phyloP scores from a whole-genome alignment of 805 yeast species.

The Hanseniaspora thailandica region DNA sequence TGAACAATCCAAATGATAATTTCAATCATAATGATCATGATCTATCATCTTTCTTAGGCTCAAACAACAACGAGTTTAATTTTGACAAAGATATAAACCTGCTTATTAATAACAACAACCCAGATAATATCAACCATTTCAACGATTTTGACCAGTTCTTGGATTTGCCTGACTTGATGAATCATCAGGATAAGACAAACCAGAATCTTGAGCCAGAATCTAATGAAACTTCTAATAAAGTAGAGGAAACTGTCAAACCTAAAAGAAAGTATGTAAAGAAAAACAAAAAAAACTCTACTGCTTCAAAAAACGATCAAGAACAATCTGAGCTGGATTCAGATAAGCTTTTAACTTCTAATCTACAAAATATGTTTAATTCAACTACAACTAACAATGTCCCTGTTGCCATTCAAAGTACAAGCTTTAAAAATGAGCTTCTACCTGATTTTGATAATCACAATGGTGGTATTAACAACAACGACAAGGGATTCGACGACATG shows the following conservation, averaged over 20 bases:
- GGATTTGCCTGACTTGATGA: slow-evolving; percentile 4
- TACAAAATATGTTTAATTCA: slow-evolving; percentile 8
- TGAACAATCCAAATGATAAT: background rate
- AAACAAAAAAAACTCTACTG: background rate
- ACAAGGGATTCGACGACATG: slow-evolving; percentile 25
- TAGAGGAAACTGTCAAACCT: background rate
- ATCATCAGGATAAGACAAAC: background rate
- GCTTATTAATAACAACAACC: background rate
- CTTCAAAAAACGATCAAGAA: background rate
- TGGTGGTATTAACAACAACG: background rate
- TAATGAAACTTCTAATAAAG: background rate
- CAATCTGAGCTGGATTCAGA: slow-evolving; percentile 9
- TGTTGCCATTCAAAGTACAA: slow-evolving; percentile 8
- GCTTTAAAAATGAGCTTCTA: slow-evolving; percentile 8
- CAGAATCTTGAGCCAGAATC: background rate
- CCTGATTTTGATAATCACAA: slow-evolving; percentile 7
- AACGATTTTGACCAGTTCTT: slow-evolving; percentile 2
- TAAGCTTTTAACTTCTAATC: slow-evolving; percentile 9
- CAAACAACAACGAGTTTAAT: background rate
- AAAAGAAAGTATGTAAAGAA: slow-evolving; percentile 1
- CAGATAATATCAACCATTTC: background rate
- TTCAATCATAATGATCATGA: background rate
- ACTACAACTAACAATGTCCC: background rate
- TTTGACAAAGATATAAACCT: slow-evolving; percentile 5
- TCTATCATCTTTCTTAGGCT: background rate